Conservation (phyloP, 192 early-diverging fungal species). For the Podila horticola region DNA sequence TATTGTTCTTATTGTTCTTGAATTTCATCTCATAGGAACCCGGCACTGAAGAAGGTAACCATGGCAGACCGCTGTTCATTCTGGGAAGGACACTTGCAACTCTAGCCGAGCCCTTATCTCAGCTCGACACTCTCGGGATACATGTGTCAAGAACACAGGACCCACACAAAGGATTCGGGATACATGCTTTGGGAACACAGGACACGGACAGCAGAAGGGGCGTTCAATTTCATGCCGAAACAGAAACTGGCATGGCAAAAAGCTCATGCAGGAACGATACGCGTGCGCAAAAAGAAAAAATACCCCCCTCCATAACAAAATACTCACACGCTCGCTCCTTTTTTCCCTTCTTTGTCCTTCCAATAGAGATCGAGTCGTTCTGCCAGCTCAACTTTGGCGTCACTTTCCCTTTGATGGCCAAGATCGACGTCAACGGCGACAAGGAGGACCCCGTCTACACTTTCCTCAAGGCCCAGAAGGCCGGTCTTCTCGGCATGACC, state of each 20-base stretch:
- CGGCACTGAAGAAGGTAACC: slow-evolving; percentile 56
- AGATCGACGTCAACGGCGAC: slow-evolving; percentile 85
- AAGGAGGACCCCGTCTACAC: slow-evolving; percentile 71
- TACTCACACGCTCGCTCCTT: not conserved
- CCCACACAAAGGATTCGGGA: too few species aligned
- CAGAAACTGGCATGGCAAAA: too few species aligned
- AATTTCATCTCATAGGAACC: slow-evolving; percentile 51
- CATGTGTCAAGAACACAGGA: too few species aligned
- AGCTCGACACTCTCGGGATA: too few species aligned
- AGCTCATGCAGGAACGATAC: too few species aligned
- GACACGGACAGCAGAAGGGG: too few species aligned
- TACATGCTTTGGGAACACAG: too few species aligned
- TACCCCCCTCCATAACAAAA: too few species aligned
- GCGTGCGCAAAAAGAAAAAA: too few species aligned
- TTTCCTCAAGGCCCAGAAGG: slow-evolving; percentile 67
- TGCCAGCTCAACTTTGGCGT: slow-evolving; percentile 83
- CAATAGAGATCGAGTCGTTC: slow-evolving; percentile 58
- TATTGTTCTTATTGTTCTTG: not conserved
- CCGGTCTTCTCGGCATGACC: slow-evolving; percentile 61
- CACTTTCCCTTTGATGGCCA: slow-evolving; percentile 88
- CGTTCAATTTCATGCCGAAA: too few species aligned
- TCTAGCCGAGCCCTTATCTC: too few species aligned
- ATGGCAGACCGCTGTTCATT: not conserved
- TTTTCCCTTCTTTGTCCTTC: not conserved
- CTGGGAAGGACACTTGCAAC: not conserved